Evolutionary conservation across 257 asterid species (phyloP), one percentile per base, ranked within the genome.

Genomic region (Solanum paucissectum): DNA sequence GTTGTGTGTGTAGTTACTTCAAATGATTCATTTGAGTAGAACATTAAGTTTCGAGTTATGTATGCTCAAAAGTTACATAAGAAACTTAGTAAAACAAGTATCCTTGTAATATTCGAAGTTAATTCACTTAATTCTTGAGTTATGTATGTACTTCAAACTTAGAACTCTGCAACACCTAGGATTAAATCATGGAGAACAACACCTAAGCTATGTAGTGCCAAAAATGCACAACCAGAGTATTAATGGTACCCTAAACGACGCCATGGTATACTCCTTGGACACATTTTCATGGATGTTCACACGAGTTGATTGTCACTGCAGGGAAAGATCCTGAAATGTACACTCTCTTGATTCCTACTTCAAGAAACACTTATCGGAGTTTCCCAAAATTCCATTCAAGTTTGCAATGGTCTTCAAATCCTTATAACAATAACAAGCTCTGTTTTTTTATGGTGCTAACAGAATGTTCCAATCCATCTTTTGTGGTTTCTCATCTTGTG

Each of bases 351-450:
- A 36, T 83, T 86, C 36, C 27, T 27, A 29, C 60, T 37, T 3
- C 29, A 18, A 36, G 18, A 46, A 2, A 49, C 36, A 18, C 0
- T 6, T 84, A 71, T 38, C 37, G 72, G 68, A 52, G 3, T 87
- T 83, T 88, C 12, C 60, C 66, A 86, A 38, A 8, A 18, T 88
- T 49, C 90, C 93, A 14, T 60, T 88, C 86, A 85, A 71, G 32
- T 36, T 38, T 73, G 89, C 75, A 13, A 64, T 87, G 14, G 11
- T 89, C 88, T 84, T 86, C 87, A 55, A 55, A 29, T 38, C 83
- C 83, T 29, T 36, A 20, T 6, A 40, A 12, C 9, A 42, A 66
- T 29, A 32, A 21, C 46, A 12, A 29, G 29, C 29, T 29, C 29
- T 29, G 29, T 29, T 29, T 29, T 29, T 29, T 29, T 29, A 29